Conservation (phyloP, 495 filamentous ascomycete species). For the Schizothecium vesticola region DNA sequence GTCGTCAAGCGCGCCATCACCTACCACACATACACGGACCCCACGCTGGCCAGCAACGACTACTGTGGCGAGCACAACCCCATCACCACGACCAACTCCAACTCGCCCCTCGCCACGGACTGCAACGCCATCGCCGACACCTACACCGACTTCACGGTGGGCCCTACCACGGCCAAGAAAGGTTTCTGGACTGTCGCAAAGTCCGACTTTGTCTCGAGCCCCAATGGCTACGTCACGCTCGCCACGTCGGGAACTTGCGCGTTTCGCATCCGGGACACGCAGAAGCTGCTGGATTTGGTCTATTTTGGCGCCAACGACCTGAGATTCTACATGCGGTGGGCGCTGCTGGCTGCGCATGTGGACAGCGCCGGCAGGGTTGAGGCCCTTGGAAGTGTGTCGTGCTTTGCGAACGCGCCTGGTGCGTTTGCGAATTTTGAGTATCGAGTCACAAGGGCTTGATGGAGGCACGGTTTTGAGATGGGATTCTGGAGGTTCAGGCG, state of each 20-base stretch:
- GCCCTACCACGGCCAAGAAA: not conserved
- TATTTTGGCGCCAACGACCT: conserved; percentile 9
- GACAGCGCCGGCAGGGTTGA: not conserved
- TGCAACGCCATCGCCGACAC: conserved; percentile 2
- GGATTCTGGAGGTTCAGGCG: not conserved
- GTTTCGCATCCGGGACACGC: not conserved
- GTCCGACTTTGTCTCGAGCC: not conserved
- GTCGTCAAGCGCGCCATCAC: not conserved
- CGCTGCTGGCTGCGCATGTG: not conserved
- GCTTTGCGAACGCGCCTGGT: not conserved
- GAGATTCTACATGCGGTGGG: not conserved
- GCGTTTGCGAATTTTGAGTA: not conserved
- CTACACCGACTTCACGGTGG: not conserved
- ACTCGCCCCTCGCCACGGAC: conserved; percentile 1
- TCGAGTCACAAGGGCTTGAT: not conserved
- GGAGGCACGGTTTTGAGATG: not conserved
- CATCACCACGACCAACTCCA: not conserved
- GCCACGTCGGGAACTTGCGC: conserved; percentile 7
- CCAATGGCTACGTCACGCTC: conserved; percentile 4
- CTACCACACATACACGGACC: conserved; percentile 1
- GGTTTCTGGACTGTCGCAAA: conserved; percentile 1
- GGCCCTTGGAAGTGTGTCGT: not conserved
- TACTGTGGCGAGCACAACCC: conserved; percentile 8
- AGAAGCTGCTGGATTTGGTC: not conserved
- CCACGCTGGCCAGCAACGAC: not conserved